Percentiles rank a stretch among this genome's conserved stretches.
phyloP scores from a whole-genome alignment of 2,329 filamentous ascomycete species.

The Aspergillus unguis region DNA sequence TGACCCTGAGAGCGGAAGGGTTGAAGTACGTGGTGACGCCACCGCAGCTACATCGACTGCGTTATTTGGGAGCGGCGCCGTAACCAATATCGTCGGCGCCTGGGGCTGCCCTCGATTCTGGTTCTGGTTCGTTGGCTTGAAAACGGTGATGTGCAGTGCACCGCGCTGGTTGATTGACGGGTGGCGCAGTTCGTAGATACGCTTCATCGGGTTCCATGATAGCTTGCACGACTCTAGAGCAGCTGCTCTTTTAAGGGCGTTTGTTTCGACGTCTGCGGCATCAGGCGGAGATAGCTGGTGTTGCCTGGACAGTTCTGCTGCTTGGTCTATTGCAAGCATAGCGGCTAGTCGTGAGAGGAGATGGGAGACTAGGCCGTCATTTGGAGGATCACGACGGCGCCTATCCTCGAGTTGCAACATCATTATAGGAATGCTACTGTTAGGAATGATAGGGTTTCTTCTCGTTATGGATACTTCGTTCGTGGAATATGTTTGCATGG shows the following conservation, averaged over 20 bases:
- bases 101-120: slow-evolving; percentile 13
- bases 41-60: slow-evolving; percentile 32
- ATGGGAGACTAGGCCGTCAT: slow-evolving; percentile 44
- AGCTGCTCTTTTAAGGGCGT: slow-evolving; percentile 44
- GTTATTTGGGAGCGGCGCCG: slow-evolving; percentile 36
- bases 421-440: slow-evolving; percentile 43
- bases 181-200: slow-evolving; percentile 47
- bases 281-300: slow-evolving; percentile 41
- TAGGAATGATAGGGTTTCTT: slow-evolving; percentile 39
- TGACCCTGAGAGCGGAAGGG: slow-evolving; percentile 37
- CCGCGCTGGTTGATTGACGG: slow-evolving; percentile 38
- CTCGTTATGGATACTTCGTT: slow-evolving; percentile 43
- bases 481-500: slow-evolving; percentile 41
- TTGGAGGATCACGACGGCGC: slow-evolving; percentile 35
- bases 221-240: slow-evolving; percentile 47
- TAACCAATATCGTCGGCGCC: slow-evolving; percentile 38
- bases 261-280: slow-evolving; percentile 41
- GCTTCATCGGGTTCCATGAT: slow-evolving; percentile 40
- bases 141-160: slow-evolving; percentile 43
- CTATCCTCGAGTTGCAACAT: slow-evolving; percentile 41
- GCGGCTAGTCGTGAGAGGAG: slow-evolving; percentile 50
- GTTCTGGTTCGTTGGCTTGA: slow-evolving; percentile 24
- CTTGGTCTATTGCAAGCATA: slow-evolving; percentile 49
- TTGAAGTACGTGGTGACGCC: slow-evolving; percentile 37
- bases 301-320: slow-evolving; percentile 37